Conservation (phyloP, 495 filamentous ascomycete genomes). For the Aspergillus coremiiformis region DNA sequence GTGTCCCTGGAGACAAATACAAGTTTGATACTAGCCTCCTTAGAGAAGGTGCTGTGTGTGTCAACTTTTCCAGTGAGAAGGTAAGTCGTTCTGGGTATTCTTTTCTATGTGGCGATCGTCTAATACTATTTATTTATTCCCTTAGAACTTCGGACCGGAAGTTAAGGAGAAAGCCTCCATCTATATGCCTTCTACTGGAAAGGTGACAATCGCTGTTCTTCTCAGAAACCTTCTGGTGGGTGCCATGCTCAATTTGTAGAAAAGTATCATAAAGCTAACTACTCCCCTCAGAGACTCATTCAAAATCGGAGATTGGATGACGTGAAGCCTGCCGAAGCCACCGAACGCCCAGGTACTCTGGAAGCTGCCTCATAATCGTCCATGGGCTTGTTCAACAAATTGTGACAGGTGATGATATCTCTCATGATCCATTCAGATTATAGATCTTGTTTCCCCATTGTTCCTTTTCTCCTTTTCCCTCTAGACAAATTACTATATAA, state of each 20-base stretch:
- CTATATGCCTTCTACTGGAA: conserved; percentile 93
- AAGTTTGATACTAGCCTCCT: conserved; percentile 80
- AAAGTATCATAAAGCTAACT: not conserved
- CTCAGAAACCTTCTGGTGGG: conserved; percentile 81
- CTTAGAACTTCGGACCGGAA: conserved; percentile 74
- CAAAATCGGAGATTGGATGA: conserved; percentile 42
- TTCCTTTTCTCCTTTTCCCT: not conserved
- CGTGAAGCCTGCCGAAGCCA: conserved; percentile 38
- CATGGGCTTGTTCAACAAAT: not conserved
- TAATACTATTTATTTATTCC: conserved; percentile 1
- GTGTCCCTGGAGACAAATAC: conserved; percentile 78
- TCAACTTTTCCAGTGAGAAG: conserved; percentile 95
- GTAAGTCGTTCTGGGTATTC: conserved; percentile 23
- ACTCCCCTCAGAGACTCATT: conserved; percentile 37
- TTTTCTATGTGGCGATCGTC: not conserved
- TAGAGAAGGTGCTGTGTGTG: conserved; percentile 84
- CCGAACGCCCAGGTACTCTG: conserved; percentile 38
- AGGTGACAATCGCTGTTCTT: conserved; percentile 91
- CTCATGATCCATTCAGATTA: not conserved
- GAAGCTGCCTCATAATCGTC: conserved; percentile 26
- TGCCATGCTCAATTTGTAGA: conserved; percentile 6
- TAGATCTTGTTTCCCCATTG: not conserved
- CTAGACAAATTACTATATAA: not conserved
- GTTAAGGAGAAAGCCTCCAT: conserved; percentile 94
- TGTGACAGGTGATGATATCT: conserved; percentile 7